These are phyloP conservation scores for Blastocystis sp. DNA, from an alignment of 352 stramenopile species.

Conservation along the genomic window DNA sequence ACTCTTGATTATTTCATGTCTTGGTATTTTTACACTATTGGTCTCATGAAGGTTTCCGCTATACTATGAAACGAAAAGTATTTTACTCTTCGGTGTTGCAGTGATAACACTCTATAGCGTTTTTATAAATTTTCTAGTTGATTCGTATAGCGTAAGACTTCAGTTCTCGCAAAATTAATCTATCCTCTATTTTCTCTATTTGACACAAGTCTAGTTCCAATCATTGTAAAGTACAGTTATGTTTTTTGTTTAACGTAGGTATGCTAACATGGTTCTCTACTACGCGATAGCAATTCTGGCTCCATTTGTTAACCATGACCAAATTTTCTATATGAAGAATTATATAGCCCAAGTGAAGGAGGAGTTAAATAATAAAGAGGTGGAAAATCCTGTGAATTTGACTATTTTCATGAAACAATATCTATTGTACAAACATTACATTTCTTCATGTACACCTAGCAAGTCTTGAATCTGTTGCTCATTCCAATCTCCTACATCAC, in stretches of 20 bases:
- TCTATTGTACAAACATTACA: slow-evolving; percentile 11
- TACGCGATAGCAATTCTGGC: neutral
- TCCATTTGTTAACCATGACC: slow-evolving; percentile 10
- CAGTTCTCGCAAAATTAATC: neutral
- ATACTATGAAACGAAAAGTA: slow-evolving; percentile 24
- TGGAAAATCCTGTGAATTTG: neutral
- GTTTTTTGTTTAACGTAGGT: neutral
- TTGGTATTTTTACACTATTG: neutral
- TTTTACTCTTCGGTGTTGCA: neutral
- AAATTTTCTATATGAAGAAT: neutral
- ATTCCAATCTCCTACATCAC: slow-evolving; percentile 43
- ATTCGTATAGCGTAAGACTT: neutral
- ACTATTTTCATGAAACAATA: slow-evolving; percentile 41
- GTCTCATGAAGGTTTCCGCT: slow-evolving; percentile 5
- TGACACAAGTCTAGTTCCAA: neutral
- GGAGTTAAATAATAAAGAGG: neutral
- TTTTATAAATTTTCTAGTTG: neutral
- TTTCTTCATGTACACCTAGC: neutral
- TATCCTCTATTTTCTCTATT: neutral
- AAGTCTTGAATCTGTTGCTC: slow-evolving; percentile 39
- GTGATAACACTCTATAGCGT: neutral
- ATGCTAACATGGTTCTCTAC: slow-evolving; percentile 8
- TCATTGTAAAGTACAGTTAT: neutral
- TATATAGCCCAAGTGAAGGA: neutral
- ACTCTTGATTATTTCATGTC: neutral